Percentiles rank a stretch among this genome's conserved stretches.
These are phyloP conservation scores for Neofusicoccum cordaticola DNA, from an alignment of 2,329 filamentous ascomycete species.

Conservation along the genomic window DNA sequence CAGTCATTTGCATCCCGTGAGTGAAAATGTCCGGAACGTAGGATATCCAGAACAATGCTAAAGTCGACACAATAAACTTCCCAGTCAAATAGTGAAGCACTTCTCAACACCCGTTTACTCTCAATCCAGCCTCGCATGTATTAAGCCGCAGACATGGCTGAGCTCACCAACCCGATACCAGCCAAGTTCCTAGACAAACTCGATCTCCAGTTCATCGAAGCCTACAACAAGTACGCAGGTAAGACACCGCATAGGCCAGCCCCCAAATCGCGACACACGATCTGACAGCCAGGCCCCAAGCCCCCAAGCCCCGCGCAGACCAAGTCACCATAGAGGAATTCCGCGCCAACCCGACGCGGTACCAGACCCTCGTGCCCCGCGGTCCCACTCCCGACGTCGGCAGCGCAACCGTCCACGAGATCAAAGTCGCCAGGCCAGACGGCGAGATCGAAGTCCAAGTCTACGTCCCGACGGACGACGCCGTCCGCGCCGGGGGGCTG, in stretches of 20 bases:
- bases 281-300: slow-evolving; percentile 23
- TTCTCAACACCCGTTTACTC: too few relatives aligned
- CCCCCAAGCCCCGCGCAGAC: slow-evolving; percentile 20
- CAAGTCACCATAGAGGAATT: background rate
- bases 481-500: slow-evolving; percentile 24
- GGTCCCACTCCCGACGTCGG: slow-evolving; percentile 27
- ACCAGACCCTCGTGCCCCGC: slow-evolving; percentile 27
- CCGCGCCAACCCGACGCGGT: slow-evolving; percentile 19
- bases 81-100: too few relatives aligned
- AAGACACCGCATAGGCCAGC: slow-evolving; percentile 24
- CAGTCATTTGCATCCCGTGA: too few relatives aligned
- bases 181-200: slow-evolving; percentile 27
- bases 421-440: background rate
- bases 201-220: slow-evolving; percentile 39
- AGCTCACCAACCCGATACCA: background rate
- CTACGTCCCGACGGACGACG: slow-evolving; percentile 35
- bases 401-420: slow-evolving; percentile 26
- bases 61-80: too few relatives aligned
- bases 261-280: background rate
- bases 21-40: too few relatives aligned
- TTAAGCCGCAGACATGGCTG: background rate
- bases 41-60: too few relatives aligned
- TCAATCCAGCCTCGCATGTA: background rate
- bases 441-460: slow-evolving; percentile 23
- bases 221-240: slow-evolving; percentile 36